Base-by-base conservation (phyloP, 352 stramenopile genomes). In the Elongisporangium anandrum region DNA sequence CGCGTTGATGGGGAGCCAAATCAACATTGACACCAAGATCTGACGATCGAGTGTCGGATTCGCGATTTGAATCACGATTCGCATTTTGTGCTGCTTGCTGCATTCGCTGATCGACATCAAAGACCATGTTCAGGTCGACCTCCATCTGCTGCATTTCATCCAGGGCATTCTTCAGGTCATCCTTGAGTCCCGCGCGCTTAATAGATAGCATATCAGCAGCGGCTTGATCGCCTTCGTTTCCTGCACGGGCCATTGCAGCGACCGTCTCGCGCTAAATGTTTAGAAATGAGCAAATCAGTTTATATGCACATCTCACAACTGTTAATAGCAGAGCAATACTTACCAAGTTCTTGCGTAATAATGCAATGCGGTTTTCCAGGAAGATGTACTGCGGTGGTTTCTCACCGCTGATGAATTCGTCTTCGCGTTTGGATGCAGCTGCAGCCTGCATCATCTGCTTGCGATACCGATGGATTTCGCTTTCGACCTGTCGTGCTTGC, bases 321-420 rank as follows among this genome's bases (percentile, higher is more conserved):
- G 3, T 3, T 2, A 3, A 19, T 22, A 23, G 50, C 29, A 15
- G 60, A 22, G 15, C n/a, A 22, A 38, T 20, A 66, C 72, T 53
- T 68, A 85, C 75, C 77, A 94, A 39, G 20, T 86, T 86, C 54
- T 92, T 88, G 12, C 69, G 73, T 17, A 92, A 55, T 3, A 81
- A 67, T 5, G 73, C 77, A 39, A 91, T 87, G 52, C 85, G 86
- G 56, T 85, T 88, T 60, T 94, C 85, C 48, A 90, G 57, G 53
- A 87, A 90, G 52, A 94, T 87, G 48, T 89, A 69, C 58, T 92
- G 81, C 17, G 85, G 85, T 4, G 81, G 79, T 57, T 84, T 85
- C 49, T 90, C 79, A 12, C 85, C 85, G 51, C 81, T 92, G 64
- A 94, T 88, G 52, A 94, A 76, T 22, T 85, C 81, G 61, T 92